Conservation (phyloP, 2,329 filamentous ascomycete species). For the Rhytidhysteron rufulum region DNA sequence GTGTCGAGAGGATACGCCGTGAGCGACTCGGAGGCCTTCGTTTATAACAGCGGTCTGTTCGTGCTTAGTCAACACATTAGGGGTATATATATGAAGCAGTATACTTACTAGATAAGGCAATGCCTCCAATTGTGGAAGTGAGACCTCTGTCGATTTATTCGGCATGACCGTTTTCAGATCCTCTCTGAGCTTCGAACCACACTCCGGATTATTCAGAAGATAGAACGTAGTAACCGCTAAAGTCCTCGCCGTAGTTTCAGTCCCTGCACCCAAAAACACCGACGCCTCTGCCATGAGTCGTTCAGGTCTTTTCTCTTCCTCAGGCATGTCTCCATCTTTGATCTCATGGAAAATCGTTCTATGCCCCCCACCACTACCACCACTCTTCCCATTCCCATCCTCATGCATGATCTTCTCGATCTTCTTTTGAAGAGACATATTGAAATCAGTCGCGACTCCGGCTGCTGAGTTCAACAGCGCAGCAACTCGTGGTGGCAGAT, state of each 20-base stretch:
- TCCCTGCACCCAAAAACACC: slow-evolving; percentile 9
- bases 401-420: slow-evolving; percentile 2
- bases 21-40: slow-evolving; percentile 21
- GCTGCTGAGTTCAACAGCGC: neutral
- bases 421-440: neutral
- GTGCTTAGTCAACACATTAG: too few relatives aligned
- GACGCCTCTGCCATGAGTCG: slow-evolving; percentile 10
- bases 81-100: too few relatives aligned
- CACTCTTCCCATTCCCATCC: slow-evolving; percentile 1
- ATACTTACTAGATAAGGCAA: slow-evolving; percentile 21
- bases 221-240: slow-evolving; percentile 26
- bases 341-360: slow-evolving; percentile 29
- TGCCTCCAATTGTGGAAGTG: slow-evolving; percentile 19
- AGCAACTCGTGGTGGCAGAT: neutral
- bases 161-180: slow-evolving; percentile 19
- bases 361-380: slow-evolving; percentile 14
- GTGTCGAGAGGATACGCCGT: slow-evolving; percentile 19
- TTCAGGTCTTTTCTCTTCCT: slow-evolving; percentile 5
- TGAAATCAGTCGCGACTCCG: neutral
- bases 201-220: slow-evolving; percentile 17
- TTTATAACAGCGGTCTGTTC: slow-evolving; percentile 16
- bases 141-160: slow-evolving; percentile 5
- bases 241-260: slow-evolving; percentile 11
- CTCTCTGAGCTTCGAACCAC: slow-evolving; percentile 15
- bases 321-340: slow-evolving; percentile 17